A percentile compares a stretch with the other conserved stretches of the same genome.
Conservation (phyloP, 2,329 filamentous ascomycete genomes). For the Trichoderma guizhouense region DNA sequence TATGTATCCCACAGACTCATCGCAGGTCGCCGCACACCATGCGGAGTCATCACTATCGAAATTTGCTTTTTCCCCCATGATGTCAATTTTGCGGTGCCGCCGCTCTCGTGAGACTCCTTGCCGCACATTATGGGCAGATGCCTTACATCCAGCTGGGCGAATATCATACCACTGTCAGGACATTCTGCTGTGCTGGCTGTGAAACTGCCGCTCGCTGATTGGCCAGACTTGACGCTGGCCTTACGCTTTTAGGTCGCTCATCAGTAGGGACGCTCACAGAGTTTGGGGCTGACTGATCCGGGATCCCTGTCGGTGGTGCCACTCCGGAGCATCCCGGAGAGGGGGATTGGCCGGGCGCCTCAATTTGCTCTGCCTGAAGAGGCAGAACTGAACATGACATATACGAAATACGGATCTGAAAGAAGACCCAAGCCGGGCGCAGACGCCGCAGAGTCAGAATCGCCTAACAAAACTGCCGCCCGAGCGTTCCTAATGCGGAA, state of each 20-base stretch:
- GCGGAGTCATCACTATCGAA: not conserved
- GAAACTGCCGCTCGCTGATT: not conserved
- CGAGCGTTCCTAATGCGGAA: not conserved
- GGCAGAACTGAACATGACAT: not conserved
- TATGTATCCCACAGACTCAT: constrained; percentile 10
- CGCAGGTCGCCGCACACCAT: constrained; percentile 7
- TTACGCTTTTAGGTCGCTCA: not conserved
- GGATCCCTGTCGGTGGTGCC: constrained; percentile 12
- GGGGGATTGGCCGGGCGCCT: not conserved
- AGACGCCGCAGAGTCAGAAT: not conserved
- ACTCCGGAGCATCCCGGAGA: constrained; percentile 15
- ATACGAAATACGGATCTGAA: not conserved
- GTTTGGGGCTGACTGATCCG: not conserved
- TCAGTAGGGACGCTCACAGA: not conserved
- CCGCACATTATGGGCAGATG: constrained; percentile 9
- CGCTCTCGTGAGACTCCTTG: not conserved
- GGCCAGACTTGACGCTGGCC: not conserved
- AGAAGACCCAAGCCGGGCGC: not conserved
- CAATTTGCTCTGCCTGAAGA: not conserved
- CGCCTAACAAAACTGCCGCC: not conserved
- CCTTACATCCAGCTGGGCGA: not conserved
- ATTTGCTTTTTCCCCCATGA: not conserved
- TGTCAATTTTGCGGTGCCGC: constrained; percentile 4
- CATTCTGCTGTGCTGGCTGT: not conserved
- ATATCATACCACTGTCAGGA: constrained; percentile 19